Conservation (phyloP, 106 monocot species). For the Hemerocallis citrina region DNA sequence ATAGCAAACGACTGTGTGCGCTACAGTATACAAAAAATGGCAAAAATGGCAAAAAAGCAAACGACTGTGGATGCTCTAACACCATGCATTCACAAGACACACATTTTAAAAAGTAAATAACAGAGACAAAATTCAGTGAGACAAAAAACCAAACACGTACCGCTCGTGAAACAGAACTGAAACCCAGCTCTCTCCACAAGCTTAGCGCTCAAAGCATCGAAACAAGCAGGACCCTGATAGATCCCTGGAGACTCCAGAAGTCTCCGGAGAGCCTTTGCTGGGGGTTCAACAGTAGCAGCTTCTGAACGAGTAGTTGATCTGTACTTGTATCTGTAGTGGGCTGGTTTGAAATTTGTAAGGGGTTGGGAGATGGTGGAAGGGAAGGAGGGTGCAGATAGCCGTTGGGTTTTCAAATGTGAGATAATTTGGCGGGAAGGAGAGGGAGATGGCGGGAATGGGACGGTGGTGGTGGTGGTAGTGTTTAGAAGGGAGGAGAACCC, state of each 20-base stretch:
- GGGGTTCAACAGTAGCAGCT: conserved; percentile 22
- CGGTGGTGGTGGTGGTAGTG: background rate
- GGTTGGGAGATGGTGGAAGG: background rate
- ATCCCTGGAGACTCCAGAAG: conserved; percentile 70
- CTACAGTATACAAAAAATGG: too few relatives aligned
- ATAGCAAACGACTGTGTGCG: too few relatives aligned
- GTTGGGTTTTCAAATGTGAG: conserved; percentile 1
- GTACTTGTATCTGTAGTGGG: background rate
- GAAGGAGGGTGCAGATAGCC: background rate
- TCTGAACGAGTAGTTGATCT: background rate
- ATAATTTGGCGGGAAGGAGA: background rate
- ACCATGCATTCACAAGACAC: too few relatives aligned
- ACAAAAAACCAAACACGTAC: conserved; percentile 48
- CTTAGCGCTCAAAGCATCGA: conserved; percentile 84
- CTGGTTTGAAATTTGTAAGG: background rate
- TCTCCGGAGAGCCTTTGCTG: conserved; percentile 54
- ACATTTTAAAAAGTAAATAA: background rate
- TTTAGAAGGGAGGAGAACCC: background rate
- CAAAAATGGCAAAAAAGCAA: conserved; percentile 1
- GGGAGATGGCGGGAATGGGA: background rate
- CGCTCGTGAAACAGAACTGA: conserved; percentile 75
- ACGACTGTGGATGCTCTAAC: too few relatives aligned
- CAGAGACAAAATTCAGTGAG: background rate
- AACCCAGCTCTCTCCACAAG: conserved; percentile 86
- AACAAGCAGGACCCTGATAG: conserved; percentile 88